Evolutionary conservation across 2,329 filamentous ascomycete genomes (phyloP).

Genomic region (Immersiporthe knoxdaviesiana): DNA sequence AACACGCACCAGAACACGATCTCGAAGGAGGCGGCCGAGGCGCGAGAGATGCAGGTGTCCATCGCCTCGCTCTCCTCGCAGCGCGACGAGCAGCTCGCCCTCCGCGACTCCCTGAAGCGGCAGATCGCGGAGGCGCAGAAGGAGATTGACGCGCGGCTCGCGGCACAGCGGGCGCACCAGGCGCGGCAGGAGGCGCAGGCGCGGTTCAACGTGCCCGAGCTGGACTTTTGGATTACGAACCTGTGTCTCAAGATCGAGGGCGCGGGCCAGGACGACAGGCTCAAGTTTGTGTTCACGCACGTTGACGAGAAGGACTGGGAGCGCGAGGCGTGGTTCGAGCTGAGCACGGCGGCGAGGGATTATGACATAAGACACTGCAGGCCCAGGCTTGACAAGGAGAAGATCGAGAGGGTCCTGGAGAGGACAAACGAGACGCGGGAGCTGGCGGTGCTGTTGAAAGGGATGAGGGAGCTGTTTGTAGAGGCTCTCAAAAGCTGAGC

Average conservation of each 20-base stretch:
- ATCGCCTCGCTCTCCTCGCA: slow-evolving; percentile 62
- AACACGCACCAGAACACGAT: slow-evolving; percentile 72
- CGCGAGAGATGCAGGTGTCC: slow-evolving; percentile 70
- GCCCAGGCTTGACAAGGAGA: slow-evolving; percentile 80
- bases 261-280: slow-evolving; percentile 77
- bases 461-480: slow-evolving; percentile 79
- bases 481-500: slow-evolving; percentile 61
- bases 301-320: slow-evolving; percentile 87
- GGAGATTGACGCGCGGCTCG: slow-evolving; percentile 69
- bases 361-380: slow-evolving; percentile 82
- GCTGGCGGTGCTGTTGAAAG: slow-evolving; percentile 73
- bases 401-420: slow-evolving; percentile 76
- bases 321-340: slow-evolving; percentile 89
- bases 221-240: slow-evolving; percentile 95
- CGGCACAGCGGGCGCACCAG: slow-evolving; percentile 73
- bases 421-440: slow-evolving; percentile 80
- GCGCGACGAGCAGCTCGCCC: slow-evolving; percentile 62
- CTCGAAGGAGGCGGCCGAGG: slow-evolving; percentile 77
- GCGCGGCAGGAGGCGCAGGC: slow-evolving; percentile 80
- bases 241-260: slow-evolving; percentile 89
- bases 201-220: slow-evolving; percentile 86
- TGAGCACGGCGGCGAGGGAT: slow-evolving; percentile 78
- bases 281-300: slow-evolving; percentile 90
- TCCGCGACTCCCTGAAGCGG: slow-evolving; percentile 59
- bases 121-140: slow-evolving; percentile 70